Conservation (phyloP, 2,329 filamentous ascomycete genomes). For the Aureobasidium sp. region DNA sequence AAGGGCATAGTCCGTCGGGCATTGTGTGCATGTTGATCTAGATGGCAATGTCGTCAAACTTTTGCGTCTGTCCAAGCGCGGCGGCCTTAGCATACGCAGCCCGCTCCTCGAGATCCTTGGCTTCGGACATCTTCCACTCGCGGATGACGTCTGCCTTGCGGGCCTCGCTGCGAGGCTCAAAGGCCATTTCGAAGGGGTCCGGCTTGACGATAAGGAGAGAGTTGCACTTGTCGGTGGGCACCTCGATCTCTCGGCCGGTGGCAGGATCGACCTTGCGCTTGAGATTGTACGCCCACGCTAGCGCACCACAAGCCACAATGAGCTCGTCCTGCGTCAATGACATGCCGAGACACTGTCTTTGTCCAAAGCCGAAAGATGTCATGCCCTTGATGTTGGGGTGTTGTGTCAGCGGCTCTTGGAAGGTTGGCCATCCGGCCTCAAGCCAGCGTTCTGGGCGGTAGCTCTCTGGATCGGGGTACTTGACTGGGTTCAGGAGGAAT, state of each 20-base stretch:
- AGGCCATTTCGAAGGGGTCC: conserved; percentile 47
- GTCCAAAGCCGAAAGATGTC: conserved; percentile 58
- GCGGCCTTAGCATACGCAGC: conserved; percentile 24
- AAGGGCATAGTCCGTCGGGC: neutral
- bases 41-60: neutral
- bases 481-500: conserved; percentile 49
- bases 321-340: conserved; percentile 55
- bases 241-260: conserved; percentile 36
- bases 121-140: conserved; percentile 33
- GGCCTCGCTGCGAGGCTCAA: conserved; percentile 41
- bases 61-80: conserved; percentile 8
- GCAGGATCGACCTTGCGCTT: conserved; percentile 40
- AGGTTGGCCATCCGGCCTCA: conserved; percentile 54
- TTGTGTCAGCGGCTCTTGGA: conserved; percentile 54
- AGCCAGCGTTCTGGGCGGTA: conserved; percentile 58
- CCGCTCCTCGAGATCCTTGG: conserved; percentile 29
- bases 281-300: conserved; percentile 42
- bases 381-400: conserved; percentile 57
- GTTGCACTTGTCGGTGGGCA: conserved; percentile 42
- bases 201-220: conserved; percentile 52
- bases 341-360: conserved; percentile 54
- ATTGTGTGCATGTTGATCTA: neutral
- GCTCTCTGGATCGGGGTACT: conserved; percentile 56
- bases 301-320: conserved; percentile 43
- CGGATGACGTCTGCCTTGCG: conserved; percentile 33